Conservation (phyloP, 805 yeast species). For the Candida ulmi region DNA sequence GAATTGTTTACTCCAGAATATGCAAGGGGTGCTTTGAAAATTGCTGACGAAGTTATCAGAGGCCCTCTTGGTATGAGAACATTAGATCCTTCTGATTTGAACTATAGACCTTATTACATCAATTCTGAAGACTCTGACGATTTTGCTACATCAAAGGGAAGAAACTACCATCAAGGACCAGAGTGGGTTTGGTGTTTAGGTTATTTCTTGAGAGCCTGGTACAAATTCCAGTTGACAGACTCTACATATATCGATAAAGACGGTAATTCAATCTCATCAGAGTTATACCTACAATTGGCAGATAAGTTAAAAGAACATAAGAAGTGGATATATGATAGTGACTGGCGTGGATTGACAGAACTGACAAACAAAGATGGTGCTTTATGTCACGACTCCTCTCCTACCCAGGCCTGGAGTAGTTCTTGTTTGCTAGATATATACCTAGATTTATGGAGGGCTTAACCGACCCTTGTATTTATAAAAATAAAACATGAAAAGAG, state of each 20-base stretch:
- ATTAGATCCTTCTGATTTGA: constrained; percentile 86
- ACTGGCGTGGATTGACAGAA: constrained; percentile 94
- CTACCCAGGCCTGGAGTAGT: constrained; percentile 96
- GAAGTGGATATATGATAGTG: constrained; percentile 64
- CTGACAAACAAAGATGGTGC: constrained; percentile 85
- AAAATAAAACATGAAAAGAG: no score
- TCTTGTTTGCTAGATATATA: constrained; percentile 80
- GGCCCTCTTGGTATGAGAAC: constrained; percentile 94
- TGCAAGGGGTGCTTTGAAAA: constrained; percentile 58
- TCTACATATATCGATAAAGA: constrained; percentile 28
- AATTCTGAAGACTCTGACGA: constrained; percentile 78
- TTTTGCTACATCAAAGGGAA: constrained; percentile 90
- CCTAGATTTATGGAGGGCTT: constrained; percentile 47
- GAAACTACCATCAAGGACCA: constrained; percentile 98
- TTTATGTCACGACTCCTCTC: constrained; percentile 80
- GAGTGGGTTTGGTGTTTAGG: constrained; percentile 97
- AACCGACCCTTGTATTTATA: constrained; percentile 4
- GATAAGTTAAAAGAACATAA: constrained; percentile 59
- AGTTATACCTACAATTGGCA: constrained; percentile 53
- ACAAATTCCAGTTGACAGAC: constrained; percentile 43
- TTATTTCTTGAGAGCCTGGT: constrained; percentile 75
- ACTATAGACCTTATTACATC: constrained; percentile 84
- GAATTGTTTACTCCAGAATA: constrained; percentile 65
- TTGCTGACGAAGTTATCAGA: constrained; percentile 69
- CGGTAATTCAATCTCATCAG: constrained; percentile 36